Conservation (phyloP, 345 rosid species). For the Sonneratia alba region DNA sequence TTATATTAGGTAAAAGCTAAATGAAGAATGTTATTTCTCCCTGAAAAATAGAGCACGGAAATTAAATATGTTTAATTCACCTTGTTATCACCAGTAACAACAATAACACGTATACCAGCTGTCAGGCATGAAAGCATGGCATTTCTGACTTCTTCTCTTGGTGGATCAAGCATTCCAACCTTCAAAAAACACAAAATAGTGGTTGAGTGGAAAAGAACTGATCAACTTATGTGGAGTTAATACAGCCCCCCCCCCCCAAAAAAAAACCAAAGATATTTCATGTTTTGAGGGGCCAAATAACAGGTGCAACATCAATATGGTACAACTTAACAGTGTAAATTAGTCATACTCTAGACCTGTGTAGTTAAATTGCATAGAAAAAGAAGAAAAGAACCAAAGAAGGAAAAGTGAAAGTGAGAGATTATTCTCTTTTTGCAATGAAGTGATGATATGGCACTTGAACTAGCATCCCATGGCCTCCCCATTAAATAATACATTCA, state of each 20-base stretch:
- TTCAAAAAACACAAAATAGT: conserved; percentile 19
- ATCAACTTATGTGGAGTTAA: not conserved
- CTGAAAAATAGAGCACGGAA: conserved; percentile 2
- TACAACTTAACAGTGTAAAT: not conserved
- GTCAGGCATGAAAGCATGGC: conserved; percentile 96
- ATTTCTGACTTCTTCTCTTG: conserved; percentile 90
- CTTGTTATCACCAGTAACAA: conserved; percentile 99
- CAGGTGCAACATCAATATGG: not conserved
- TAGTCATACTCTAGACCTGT: not conserved
- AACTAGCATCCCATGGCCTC: not conserved
- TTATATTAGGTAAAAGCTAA: conserved; percentile 16
- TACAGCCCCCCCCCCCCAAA: not conserved
- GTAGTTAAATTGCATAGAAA: not conserved
- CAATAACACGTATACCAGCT: conserved; percentile 99
- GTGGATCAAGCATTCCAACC: conserved; percentile 99
- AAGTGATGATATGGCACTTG: not conserved
- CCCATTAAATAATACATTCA: not conserved
- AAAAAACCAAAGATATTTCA: not conserved
- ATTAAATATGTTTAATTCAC: conserved; percentile 25
- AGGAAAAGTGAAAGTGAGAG: not conserved
- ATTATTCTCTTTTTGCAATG: not conserved
- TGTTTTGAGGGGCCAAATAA: not conserved
- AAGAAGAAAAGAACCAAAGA: not conserved
- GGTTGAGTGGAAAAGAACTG: not conserved
- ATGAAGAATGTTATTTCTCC: conserved; percentile 9